Evolutionary conservation across 352 stramenopile species (phyloP).

Genomic region (Phytophthora vignae): DNA sequence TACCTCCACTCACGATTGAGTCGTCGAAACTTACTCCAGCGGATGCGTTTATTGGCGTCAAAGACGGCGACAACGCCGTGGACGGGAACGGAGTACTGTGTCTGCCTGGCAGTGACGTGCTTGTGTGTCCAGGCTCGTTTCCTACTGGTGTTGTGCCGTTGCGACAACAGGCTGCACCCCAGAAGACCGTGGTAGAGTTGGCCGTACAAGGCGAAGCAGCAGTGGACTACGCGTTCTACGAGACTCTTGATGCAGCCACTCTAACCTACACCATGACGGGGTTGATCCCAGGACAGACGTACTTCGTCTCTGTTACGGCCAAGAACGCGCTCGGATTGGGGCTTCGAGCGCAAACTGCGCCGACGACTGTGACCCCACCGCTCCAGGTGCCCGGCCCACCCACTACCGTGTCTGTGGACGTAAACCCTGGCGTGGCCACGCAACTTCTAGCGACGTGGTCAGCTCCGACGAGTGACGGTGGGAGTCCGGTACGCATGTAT

Average conservation of each 20-base stretch:
- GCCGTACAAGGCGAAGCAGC: slow-evolving; percentile 58
- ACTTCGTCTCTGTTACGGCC: slow-evolving; percentile 89
- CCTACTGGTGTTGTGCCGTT: slow-evolving; percentile 10
- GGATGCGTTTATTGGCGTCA: slow-evolving; percentile 58
- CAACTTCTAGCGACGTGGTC: slow-evolving; percentile 67
- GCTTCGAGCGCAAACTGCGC: slow-evolving; percentile 47
- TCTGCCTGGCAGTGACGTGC: slow-evolving; percentile 37
- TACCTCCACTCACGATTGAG: slow-evolving; percentile 59
- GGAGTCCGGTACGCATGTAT: slow-evolving; percentile 76
- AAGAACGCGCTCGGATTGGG: slow-evolving; percentile 86
- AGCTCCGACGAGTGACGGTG: slow-evolving; percentile 60
- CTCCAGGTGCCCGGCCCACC: slow-evolving; percentile 83
- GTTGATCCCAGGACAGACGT: slow-evolving; percentile 77
- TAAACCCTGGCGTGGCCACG: slow-evolving; percentile 83
- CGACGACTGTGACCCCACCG: slow-evolving; percentile 59
- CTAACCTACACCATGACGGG: slow-evolving; percentile 74
- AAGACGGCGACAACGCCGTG: slow-evolving; percentile 86
- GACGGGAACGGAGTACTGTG: slow-evolving; percentile 47
- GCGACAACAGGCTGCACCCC: slow-evolving; percentile 11
- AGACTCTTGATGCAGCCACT: slow-evolving; percentile 66
- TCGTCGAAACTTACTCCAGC: slow-evolving; percentile 63
- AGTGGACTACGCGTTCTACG: slow-evolving; percentile 72
- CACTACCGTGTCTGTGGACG: slow-evolving; percentile 67
- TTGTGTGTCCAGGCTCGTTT: slow-evolving; percentile 62
- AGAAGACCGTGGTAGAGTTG: slow-evolving; percentile 20